phyloP scores from a whole-genome alignment of 306 rosid genomes.

The Argentina anserina region DNA sequence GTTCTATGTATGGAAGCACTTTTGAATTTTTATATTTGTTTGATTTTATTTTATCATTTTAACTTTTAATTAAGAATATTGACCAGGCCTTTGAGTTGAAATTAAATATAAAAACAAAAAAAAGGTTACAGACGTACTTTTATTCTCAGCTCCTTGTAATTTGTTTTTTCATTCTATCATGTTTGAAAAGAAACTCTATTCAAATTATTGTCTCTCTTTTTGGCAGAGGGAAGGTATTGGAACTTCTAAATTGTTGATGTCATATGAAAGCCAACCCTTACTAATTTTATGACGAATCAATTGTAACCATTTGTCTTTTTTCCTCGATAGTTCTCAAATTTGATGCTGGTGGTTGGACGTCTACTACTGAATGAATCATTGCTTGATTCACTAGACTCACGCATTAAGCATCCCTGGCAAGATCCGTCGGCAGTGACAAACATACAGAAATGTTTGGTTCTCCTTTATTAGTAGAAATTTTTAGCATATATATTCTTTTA shows the following conservation, averaged over 20 bases:
- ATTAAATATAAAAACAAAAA: background rate
- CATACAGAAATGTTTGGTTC: constrained; percentile 26
- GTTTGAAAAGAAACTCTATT: background rate
- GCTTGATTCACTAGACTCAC: constrained; percentile 25
- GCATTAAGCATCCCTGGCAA: constrained; percentile 15
- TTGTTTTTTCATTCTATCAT: no score
- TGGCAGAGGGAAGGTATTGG: background rate
- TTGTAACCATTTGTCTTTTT: constrained; percentile 14
- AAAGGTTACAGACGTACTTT: background rate
- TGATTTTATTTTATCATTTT: background rate
- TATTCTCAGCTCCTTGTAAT: background rate
- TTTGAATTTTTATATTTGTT: background rate
- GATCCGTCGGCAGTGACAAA: constrained; percentile 21
- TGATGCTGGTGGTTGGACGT: constrained; percentile 24
- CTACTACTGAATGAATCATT: constrained; percentile 29
- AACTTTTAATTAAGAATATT: background rate
- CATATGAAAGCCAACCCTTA: background rate
- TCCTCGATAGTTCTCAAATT: constrained; percentile 36
- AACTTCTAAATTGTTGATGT: background rate
- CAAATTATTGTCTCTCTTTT: background rate
- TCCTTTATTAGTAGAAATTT: constrained; percentile 20
- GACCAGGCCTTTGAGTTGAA: background rate
- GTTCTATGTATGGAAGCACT: constrained; percentile 13
- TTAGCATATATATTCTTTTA: constrained; percentile 30
- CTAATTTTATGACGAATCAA: no score